Conservation (phyloP, 1,284 basidiomycete species). For the Microbotryomycetes sp. region DNA sequence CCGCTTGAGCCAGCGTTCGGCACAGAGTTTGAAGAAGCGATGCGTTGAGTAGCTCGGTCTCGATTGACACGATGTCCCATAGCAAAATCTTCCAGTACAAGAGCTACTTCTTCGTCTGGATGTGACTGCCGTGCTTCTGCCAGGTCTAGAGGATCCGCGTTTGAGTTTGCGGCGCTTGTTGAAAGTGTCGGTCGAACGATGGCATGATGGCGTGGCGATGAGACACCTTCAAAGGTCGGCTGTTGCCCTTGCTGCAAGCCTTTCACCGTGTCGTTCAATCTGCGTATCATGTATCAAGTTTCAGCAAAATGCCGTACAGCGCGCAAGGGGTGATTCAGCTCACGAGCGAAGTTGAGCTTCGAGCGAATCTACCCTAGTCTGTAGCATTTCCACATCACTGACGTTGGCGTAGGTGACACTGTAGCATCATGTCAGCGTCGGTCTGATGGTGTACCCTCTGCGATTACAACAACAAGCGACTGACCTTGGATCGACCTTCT, state of each 20-base stretch:
- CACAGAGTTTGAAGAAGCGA: not conserved
- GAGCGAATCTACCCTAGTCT: not conserved
- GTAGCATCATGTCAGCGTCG: not conserved
- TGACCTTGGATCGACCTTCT: not conserved
- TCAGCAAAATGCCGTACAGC: too few species aligned
- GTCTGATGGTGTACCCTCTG: too few species aligned
- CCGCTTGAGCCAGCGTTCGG: not conserved
- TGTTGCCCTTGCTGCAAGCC: not conserved
- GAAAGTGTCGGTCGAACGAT: not conserved
- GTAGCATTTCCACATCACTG: not conserved
- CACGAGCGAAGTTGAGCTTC: not conserved
- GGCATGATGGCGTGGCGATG: not conserved
- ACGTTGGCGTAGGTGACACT: not conserved
- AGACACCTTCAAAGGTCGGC: not conserved
- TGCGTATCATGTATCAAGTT: too few species aligned
- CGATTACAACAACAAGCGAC: not conserved
- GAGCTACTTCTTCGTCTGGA: slow-evolving; percentile 17
- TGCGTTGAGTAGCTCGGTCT: slow-evolving; percentile 7
- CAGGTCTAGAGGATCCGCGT: not conserved
- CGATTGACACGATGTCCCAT: slow-evolving; percentile 23
- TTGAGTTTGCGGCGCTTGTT: not conserved
- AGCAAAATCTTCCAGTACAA: slow-evolving; percentile 26
- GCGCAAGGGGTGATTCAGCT: not conserved
- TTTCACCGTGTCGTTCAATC: not conserved
- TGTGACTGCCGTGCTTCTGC: not conserved